Base-by-base conservation (phyloP, 2,329 filamentous ascomycete genomes). In the Albifimbria verrucaria region DNA sequence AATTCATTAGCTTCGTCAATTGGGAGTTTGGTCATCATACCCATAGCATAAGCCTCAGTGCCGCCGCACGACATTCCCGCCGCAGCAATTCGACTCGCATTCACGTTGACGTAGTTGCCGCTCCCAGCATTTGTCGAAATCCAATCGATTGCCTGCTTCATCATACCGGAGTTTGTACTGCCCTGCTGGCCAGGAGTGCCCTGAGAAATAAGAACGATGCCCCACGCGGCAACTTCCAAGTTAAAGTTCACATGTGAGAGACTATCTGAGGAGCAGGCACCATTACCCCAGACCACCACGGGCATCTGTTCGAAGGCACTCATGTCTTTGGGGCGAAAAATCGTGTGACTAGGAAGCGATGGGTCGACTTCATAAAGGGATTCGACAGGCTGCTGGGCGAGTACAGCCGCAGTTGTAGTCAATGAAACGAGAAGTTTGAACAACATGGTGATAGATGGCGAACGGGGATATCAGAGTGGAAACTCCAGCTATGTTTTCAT, bases 41-140 rank as follows among this genome's bases (percentile, higher is more conserved):
- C 55, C 49, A 52, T 45, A 25, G 45, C 57, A 50, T 66, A 67
- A 2, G 65, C 66, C 57, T 68, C 61, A n/a, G 62, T 52, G 17
- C 65, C 65, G 50, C 66, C 66, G 48, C 66, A 67, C 57, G 61
- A 65, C 50, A 57, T 59, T 2, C 66, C 66, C 7, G 64, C 64
- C 2, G 60, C 63, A 28, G 58, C 55, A 52, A 68, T 61, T 41
- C 62, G 54, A 5, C 58, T 54, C 11, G 55, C 47, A 51, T 67
- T 62, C 22, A 67, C 51, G 47, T 57, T 55, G 20, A 56, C 53
- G 21, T 55, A 60, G 5, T 53, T 47, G 28, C 54, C 20, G 15
- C 41, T 12, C 21, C 41, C 41, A 7, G 43, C 43, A 23, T 23
- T 23, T 7, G 22, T 6, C 9, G 6, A 11, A 21, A 23, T 23